Evolutionary conservation across 2,329 filamentous ascomycete species (phyloP).

Genomic region (Ophiostoma populinum): DNA sequence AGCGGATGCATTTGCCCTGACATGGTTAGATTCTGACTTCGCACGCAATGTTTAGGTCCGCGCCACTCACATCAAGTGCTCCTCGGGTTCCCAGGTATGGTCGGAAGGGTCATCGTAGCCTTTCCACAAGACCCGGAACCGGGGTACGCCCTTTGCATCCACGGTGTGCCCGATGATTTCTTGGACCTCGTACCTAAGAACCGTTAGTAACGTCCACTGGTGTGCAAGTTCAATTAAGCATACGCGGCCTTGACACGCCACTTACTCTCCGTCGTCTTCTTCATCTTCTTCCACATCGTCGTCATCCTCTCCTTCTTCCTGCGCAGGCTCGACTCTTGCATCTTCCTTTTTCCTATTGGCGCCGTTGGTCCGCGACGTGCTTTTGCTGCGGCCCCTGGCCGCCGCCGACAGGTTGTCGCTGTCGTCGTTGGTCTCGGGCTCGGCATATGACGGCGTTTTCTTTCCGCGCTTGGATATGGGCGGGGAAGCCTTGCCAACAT

Average conservation of each 20-base stretch:
- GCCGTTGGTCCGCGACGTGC: not conserved
- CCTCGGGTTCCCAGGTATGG: slow-evolving; percentile 63
- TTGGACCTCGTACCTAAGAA: slow-evolving; percentile 52
- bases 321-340: not conserved
- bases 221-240: too few species aligned
- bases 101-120: slow-evolving; percentile 56
- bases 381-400: slow-evolving; percentile 5
- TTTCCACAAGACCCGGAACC: slow-evolving; percentile 66
- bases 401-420: slow-evolving; percentile 12
- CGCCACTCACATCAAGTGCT: slow-evolving; percentile 39
- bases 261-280: slow-evolving; percentile 18
- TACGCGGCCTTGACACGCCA: not conserved
- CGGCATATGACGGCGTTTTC: slow-evolving; percentile 20
- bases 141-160: slow-evolving; percentile 28
- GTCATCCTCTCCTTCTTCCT: slow-evolving; percentile 10
- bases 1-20: slow-evolving; percentile 38
- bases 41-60: too few species aligned
- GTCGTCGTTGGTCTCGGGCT: slow-evolving; percentile 12
- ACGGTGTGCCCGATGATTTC: slow-evolving; percentile 51
- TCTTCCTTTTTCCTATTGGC: not conserved
- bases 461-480: slow-evolving; percentile 11
- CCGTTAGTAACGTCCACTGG: slow-evolving; percentile 10
- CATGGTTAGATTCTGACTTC: not conserved
- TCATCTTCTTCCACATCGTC: slow-evolving; percentile 18
- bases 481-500: slow-evolving; percentile 12